Evolutionary conservation across 768 basidiomycete species (phyloP), one percentile per base, ranked within the genome.

Genomic region (Suillus cothurnatus): DNA sequence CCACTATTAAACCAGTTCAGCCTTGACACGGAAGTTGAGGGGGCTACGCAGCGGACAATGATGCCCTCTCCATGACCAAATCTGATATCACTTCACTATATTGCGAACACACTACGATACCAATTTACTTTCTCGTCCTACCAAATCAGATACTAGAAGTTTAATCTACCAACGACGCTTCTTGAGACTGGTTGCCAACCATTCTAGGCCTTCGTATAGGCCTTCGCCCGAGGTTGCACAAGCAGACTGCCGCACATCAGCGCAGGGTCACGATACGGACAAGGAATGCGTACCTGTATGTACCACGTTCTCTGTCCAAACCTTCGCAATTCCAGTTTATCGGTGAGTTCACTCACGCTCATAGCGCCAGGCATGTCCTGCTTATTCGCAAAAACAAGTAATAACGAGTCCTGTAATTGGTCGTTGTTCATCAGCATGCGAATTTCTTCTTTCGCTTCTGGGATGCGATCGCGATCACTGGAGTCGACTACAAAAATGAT

Each of bases 311-410:
- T 85, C 73, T 97, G 95, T 66, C 94, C 89, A 96, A 99, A 97
- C 70, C 90, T 85, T 77, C 97, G 93, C 69, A 99, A 81, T 45
- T 95, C 96, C 50, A 99, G 81, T 78, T 97, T 97, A 79, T 97
- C 97, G 17, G 97, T 99, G 47, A 99, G 96, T 78, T 98, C 96
- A 14, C 95, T 94, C 38, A 96, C 96, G 19, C 94, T 95, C 97
- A 99, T 97, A 34, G 96, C 97, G 73, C 93, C 94, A 17, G 95
- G 95, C 70, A 99, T 80, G 86, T 98, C 97, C 80, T 98, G 97
- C 82, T 99, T 99, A 82, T 99, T 98, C 34, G 97, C 96, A 78
- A 99, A 99, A n/a, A 99, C 96, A 66, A 99, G 90, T 74, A 99
- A 77, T 61, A 98, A 76, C 75, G 96, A 97, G 69, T 98, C 95